Evolutionary conservation across 2,329 filamentous ascomycete species (phyloP).

Genomic region (Remersonia thermophila): DNA sequence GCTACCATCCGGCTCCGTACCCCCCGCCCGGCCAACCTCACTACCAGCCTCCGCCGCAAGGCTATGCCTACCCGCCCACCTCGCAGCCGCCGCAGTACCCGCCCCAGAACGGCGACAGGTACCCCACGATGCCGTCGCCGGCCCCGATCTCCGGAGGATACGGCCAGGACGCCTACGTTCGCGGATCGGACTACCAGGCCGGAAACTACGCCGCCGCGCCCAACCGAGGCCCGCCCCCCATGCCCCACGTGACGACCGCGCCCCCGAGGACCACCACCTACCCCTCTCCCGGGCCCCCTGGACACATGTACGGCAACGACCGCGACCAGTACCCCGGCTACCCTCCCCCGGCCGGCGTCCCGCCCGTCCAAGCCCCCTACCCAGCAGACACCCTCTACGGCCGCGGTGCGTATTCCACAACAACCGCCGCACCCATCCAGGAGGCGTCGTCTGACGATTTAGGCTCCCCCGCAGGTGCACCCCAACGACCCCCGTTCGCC

Average conservation of each 20-base stretch:
- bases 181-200: slow-evolving; percentile 14
- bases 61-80: background rate
- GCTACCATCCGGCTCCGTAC: slow-evolving; percentile 18
- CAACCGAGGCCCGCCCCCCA: slow-evolving; percentile 18
- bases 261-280: slow-evolving; percentile 14
- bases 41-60: slow-evolving; percentile 1
- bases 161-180: slow-evolving; percentile 8
- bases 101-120: slow-evolving; percentile 1
- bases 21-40: slow-evolving; percentile 6
- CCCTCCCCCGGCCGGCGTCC: slow-evolving; percentile 8
- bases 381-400: slow-evolving; percentile 43
- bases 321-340: slow-evolving; percentile 19
- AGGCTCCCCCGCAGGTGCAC: slow-evolving; percentile 39
- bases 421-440: slow-evolving; percentile 14
- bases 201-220: slow-evolving; percentile 11
- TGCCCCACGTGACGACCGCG: slow-evolving; percentile 17
- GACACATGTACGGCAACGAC: slow-evolving; percentile 12
- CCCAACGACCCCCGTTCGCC: slow-evolving; percentile 26
- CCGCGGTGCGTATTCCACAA: slow-evolving; percentile 45
- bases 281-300: slow-evolving; percentile 6
- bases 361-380: slow-evolving; percentile 27
- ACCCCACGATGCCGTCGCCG: background rate
- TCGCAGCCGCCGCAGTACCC: slow-evolving; percentile 2
- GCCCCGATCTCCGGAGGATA: background rate
- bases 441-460: slow-evolving; percentile 32